Base-by-base conservation (phyloP, 495 filamentous ascomycete species). In the Podospora sp. region DNA sequence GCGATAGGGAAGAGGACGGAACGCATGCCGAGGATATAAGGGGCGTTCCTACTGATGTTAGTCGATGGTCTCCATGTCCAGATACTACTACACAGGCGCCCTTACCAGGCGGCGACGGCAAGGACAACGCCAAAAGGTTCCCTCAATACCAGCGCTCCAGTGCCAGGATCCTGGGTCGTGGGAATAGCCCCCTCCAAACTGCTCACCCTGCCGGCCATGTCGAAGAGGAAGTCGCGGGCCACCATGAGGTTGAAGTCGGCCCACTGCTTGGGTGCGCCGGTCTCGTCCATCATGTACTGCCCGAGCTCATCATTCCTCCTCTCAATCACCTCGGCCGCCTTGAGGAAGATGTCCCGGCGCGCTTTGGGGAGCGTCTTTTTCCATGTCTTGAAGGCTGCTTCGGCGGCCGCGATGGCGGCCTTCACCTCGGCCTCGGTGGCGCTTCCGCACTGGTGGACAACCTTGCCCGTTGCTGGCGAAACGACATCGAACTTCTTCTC, bases 81-180 rank as follows among this genome's bases (percentile, higher is more conserved):
- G 33, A 29, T 27, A 24, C 25, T 6, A n/a, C n/a, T 58, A 36
- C 25, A 27, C 20, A 21, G 4, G 22, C 57, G 46, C 1, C 65
- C 78, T 69, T 82, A 92, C 91, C 94, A 97, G 29, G 94, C 92
- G 21, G 92, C 92, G 77, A 96, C 92, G 29, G 85, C 88, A 16
- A 97, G 80, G 1, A 94, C 78, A 26, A 95, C 92, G 21, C 93
- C 93, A 69, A 87, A 92, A 5, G 93, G 93, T 75, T 96, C 90
- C 71, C 89, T 91, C 58, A 87, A 78, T n/a, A 96, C 79, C 71
- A 96, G 81, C 0, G 90, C 89, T n/a, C 83, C 81, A 49, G 80
- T 81, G 7, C 84, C 84, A n/a, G 85, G 79, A 22, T 87, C 75
- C 2, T 75, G 70, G 8, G 84, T 79, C 11, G 81, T 79, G 0